Conservation (phyloP, 345 rosid genomes). For the Acer negundo region DNA sequence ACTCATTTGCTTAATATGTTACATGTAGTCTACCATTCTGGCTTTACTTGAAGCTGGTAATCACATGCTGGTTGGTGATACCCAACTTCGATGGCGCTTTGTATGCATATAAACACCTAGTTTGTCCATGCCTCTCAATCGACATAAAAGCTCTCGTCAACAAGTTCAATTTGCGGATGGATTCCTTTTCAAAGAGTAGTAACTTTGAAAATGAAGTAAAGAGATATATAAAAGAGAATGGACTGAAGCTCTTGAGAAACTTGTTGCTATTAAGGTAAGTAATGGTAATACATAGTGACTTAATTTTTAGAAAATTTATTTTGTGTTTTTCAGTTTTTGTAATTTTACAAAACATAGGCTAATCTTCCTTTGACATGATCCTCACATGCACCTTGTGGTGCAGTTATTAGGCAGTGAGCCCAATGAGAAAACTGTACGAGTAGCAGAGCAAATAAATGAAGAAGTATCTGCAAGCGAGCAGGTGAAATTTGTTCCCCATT, state of each 20-base stretch:
- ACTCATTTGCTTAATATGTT: background rate
- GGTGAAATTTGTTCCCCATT: conserved; percentile 15
- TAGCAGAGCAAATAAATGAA: conserved; percentile 14
- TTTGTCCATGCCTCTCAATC: conserved; percentile 28
- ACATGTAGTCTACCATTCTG: conserved; percentile 26
- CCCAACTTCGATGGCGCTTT: conserved; percentile 37
- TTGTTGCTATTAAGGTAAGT: conserved; percentile 25
- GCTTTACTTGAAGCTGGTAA: conserved; percentile 33
- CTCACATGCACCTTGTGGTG: background rate
- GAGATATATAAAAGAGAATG: conserved; percentile 19
- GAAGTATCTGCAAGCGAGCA: conserved; percentile 9
- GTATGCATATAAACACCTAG: conserved; percentile 28
- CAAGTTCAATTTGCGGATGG: conserved; percentile 16
- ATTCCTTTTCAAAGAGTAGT: conserved; percentile 6
- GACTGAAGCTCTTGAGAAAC: conserved; percentile 28
- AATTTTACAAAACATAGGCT: too few relatives aligned
- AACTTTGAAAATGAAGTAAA: conserved; percentile 14
- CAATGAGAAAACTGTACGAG: conserved; percentile 10
- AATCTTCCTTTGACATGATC: background rate
- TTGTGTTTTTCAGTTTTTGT: too few relatives aligned
- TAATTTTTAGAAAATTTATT: too few relatives aligned
- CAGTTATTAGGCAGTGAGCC: conserved; percentile 10
- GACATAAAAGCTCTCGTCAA: conserved; percentile 6
- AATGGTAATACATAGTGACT: background rate
- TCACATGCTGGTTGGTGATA: conserved; percentile 25